Evolutionary conservation across 164 flowering plant species (phyloP).

Genomic region (Brasenia schreberi): DNA sequence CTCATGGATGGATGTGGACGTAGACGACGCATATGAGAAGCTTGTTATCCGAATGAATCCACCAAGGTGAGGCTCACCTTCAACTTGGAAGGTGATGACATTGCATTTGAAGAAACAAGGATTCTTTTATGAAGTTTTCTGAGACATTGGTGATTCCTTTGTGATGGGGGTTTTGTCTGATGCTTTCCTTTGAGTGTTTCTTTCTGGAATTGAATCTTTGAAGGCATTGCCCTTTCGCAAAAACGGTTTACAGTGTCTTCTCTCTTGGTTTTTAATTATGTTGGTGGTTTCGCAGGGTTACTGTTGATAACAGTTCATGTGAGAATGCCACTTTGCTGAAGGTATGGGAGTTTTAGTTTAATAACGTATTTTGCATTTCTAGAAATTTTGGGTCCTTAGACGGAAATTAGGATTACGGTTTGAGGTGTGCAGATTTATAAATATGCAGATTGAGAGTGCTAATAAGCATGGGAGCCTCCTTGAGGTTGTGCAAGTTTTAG

Average conservation of each 20-base stretch:
- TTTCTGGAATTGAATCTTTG: too few species aligned
- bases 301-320: slow-evolving; percentile 61
- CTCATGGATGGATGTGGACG: slow-evolving; percentile 31
- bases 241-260: neutral
- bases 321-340: slow-evolving; percentile 60
- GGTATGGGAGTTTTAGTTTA: slow-evolving; percentile 20
- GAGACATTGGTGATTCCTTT: neutral
- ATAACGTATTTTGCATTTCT: too few species aligned
- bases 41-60: slow-evolving; percentile 73
- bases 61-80: slow-evolving; percentile 39
- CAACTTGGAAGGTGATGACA: neutral
- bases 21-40: slow-evolving; percentile 68
- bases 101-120: neutral
- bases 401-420: neutral
- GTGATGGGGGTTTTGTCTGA: neutral
- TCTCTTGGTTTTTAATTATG: neutral
- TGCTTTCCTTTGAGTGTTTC: neutral
- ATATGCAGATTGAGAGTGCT: slow-evolving; percentile 71
- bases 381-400: neutral
- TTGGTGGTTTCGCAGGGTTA: slow-evolving; percentile 40
- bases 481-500: slow-evolving; percentile 63
- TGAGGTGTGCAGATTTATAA: neutral
- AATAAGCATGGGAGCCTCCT: slow-evolving; percentile 57
- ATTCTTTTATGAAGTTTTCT: neutral
- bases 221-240: too few species aligned